Evolutionary conservation across 768 basidiomycete species (phyloP), one percentile per base, ranked within the genome.

Genomic region (Guyanaporus albipodus): DNA sequence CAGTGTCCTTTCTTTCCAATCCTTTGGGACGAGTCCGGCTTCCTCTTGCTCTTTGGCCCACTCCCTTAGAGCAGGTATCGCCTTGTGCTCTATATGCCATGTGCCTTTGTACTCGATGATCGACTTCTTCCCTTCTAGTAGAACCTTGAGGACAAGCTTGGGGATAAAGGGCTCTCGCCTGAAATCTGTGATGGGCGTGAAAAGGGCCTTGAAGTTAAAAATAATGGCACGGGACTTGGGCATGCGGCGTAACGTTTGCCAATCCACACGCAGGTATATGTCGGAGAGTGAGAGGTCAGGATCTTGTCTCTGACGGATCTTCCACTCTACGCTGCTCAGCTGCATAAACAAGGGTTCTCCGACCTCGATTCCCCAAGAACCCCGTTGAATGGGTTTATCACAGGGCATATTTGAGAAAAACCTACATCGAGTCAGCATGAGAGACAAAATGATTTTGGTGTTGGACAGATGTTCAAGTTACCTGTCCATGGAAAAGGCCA

Each of bases 201-300:
- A 80, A 21, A 80, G 59, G 9, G 75, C 70, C 50, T 76, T 79
- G 59, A 72, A 78, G 54, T 77, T 78, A 64, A 79, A 79, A 8
- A 75, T 64, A 21, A 80, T 74, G 0, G 75, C 73, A 10, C 61
- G 62, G 6, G 77, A 76, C 43, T 60, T 59, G 11, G 78, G 77
- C 34, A 79, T 56, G 26, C 75, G 70, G 15, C 76, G 69, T 26
- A 79, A 56, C 8, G 76, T 78, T 54, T 80, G 78, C 77, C 77
- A 79, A 46, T 79, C 76, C 17, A 80, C 74, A 12, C 77, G 72
- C 33, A 80, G 51, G 50, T 69, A 60, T 21, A 78, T 63, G 41
- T 75, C 66, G 22, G 73, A 68, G 31, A 73, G 40, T 3, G 60
- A 40, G 14, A 79, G 59, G 23, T 70, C 53, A 3, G 67, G 66